Percentiles rank a stretch among this genome's conserved stretches.
Conservation (phyloP, 495 filamentous ascomycete genomes). For the Zalerion maritima region DNA sequence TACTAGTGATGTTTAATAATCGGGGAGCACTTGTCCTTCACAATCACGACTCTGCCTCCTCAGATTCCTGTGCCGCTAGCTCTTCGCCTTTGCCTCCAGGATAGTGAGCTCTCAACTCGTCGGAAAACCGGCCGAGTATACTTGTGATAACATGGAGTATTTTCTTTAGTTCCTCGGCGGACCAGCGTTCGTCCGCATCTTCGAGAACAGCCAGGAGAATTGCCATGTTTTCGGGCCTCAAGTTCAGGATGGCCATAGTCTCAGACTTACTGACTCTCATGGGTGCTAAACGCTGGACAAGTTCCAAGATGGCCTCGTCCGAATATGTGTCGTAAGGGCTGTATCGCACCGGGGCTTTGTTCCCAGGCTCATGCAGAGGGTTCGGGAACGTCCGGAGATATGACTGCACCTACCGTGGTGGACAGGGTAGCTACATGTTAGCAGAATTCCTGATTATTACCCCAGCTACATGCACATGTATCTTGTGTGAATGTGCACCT, state of each 20-base stretch:
- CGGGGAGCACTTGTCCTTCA: slow-evolving; percentile 14
- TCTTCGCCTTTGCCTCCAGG: slow-evolving; percentile 8
- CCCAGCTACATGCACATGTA: too few relatives aligned
- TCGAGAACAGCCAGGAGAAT: slow-evolving; percentile 28
- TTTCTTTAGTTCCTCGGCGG: slow-evolving; percentile 23
- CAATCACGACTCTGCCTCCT: slow-evolving; percentile 15
- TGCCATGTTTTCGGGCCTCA: slow-evolving; percentile 21
- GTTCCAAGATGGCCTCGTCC: slow-evolving; percentile 12
- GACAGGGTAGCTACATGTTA: slow-evolving; percentile 1
- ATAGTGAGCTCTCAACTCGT: slow-evolving; percentile 4
- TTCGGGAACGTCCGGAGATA: slow-evolving; percentile 25
- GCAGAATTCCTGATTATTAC: slow-evolving; percentile 2
- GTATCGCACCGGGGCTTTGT: slow-evolving; percentile 21
- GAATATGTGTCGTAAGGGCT: too few relatives aligned
- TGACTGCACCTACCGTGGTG: slow-evolving; percentile 15
- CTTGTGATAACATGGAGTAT: slow-evolving; percentile 27
- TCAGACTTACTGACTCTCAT: slow-evolving; percentile 31
- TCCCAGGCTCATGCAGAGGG: slow-evolving; percentile 26
- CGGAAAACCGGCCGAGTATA: slow-evolving; percentile 24
- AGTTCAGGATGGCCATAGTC: slow-evolving; percentile 28
- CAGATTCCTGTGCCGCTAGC: slow-evolving; percentile 8
- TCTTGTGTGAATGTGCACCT: too few relatives aligned
- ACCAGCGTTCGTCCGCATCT: slow-evolving; percentile 30
- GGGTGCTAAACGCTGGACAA: slow-evolving; percentile 22
- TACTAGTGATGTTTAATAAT: background rate